Conservation (phyloP, 257 asterid species). For the Voacanga thouarsii region DNA sequence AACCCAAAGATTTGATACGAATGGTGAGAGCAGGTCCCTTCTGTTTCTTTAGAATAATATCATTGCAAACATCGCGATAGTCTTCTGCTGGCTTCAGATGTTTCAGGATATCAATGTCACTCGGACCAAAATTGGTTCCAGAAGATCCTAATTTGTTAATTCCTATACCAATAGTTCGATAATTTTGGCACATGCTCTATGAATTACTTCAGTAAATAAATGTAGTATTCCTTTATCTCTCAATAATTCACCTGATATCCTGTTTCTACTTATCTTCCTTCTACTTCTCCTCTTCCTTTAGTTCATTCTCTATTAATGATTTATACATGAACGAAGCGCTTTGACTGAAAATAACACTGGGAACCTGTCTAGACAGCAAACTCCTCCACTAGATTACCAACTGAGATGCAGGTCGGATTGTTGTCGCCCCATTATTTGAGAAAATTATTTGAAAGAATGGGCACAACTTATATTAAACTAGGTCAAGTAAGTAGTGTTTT, state of each 20-base stretch:
- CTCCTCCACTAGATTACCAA: constrained; percentile 55
- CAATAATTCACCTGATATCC: not conserved
- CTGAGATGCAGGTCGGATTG: constrained; percentile 90
- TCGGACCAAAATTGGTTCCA: not conserved
- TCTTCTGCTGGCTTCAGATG: too few relatives aligned
- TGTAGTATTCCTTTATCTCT: not conserved
- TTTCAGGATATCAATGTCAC: not conserved
- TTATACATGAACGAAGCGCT: not conserved
- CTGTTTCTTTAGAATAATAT: not conserved
- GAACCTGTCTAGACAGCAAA: constrained; percentile 51
- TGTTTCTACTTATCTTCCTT: not conserved
- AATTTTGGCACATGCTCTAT: not conserved
- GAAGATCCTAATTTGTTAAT: not conserved
- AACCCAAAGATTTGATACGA: not conserved
- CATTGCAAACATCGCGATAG: not conserved
- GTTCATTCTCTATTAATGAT: not conserved
- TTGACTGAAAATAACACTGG: constrained; percentile 15
- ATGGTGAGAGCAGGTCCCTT: not conserved
- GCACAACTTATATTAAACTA: constrained; percentile 91
- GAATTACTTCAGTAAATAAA: not conserved
- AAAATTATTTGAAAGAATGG: constrained; percentile 90
- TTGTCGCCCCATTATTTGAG: constrained; percentile 84
- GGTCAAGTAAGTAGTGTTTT: constrained; percentile 67
- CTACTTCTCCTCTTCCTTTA: not conserved
- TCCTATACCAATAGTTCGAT: not conserved